phyloP scores from a whole-genome alignment of 164 flowering plant species.

The Santalum album region DNA sequence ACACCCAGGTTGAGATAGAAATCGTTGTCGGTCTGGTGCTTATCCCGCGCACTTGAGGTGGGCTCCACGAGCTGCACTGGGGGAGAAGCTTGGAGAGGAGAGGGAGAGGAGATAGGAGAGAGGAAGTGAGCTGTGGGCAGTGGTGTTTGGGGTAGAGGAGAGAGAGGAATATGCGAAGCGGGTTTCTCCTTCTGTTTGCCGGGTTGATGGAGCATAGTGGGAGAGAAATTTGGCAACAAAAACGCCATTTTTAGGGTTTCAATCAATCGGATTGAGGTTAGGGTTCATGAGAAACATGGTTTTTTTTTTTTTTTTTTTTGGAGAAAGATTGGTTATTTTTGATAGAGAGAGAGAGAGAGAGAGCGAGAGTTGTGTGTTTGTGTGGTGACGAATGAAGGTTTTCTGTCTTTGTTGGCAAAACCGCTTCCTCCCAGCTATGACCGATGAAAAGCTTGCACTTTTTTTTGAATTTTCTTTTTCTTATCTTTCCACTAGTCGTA shows the following conservation, averaged over 20 bases:
- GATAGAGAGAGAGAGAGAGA: too few relatives aligned
- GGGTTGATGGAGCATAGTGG: constrained; percentile 32
- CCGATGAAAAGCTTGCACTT: too few relatives aligned
- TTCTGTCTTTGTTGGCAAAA: too few relatives aligned
- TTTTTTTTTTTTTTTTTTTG: too few relatives aligned
- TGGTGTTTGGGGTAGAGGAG: constrained; percentile 7
- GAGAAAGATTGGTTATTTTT: too few relatives aligned
- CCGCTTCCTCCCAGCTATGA: too few relatives aligned
- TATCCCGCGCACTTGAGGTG: constrained; percentile 27
- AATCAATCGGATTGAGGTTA: too few relatives aligned
- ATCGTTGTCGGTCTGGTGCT: constrained; percentile 34
- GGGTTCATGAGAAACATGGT: too few relatives aligned
- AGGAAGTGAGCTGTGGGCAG: constrained; percentile 5
- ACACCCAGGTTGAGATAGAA: constrained; percentile 80
- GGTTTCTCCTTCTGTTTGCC: constrained; percentile 19
- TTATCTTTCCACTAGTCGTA: too few relatives aligned
- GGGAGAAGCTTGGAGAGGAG: constrained; percentile 34
- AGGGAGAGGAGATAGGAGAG: constrained; percentile 10
- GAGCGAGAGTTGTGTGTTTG: too few relatives aligned
- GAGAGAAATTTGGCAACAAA: constrained; percentile 31
- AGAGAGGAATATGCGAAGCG: constrained; percentile 5
- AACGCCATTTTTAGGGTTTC: constrained; percentile 22
- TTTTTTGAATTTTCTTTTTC: too few relatives aligned
- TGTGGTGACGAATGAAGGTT: too few relatives aligned
- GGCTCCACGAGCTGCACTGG: constrained; percentile 22